These are phyloP conservation scores for Dioszegia hungarica DNA, from an alignment of 768 basidiomycete genomes.

Conservation along the genomic window DNA sequence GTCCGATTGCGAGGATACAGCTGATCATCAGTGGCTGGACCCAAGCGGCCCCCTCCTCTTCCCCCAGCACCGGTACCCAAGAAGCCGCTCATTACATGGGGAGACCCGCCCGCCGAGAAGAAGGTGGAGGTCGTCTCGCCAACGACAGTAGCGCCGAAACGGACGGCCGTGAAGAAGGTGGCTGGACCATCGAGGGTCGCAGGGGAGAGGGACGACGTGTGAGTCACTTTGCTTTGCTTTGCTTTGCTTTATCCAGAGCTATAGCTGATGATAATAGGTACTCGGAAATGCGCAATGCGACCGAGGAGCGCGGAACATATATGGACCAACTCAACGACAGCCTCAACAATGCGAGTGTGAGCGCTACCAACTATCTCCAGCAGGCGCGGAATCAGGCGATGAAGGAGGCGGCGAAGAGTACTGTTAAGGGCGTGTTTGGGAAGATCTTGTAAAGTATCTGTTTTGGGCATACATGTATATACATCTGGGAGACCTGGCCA, in stretches of 20 bases:
- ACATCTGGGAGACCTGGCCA: background rate
- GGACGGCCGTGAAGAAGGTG: conserved; percentile 33
- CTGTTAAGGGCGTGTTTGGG: conserved; percentile 40
- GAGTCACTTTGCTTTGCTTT: conserved; percentile 10
- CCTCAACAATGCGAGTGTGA: conserved; percentile 32
- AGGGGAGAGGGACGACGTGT: conserved; percentile 43
- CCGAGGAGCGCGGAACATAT: conserved; percentile 36
- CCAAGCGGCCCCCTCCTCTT: conserved; percentile 41
- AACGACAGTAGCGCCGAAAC: conserved; percentile 21
- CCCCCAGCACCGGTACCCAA: conserved; percentile 32
- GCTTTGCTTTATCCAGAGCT: too few species aligned
- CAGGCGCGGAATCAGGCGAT: conserved; percentile 40
- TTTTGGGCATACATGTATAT: background rate
- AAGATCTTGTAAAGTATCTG: conserved; percentile 12
- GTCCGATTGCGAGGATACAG: background rate
- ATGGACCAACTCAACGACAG: conserved; percentile 40
- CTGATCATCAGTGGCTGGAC: conserved; percentile 43
- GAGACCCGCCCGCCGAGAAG: conserved; percentile 31
- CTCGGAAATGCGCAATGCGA: conserved; percentile 43
- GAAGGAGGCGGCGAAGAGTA: conserved; percentile 47
- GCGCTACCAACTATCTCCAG: conserved; percentile 34
- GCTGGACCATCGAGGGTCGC: conserved; percentile 20
- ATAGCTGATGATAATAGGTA: conserved; percentile 18
- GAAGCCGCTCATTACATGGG: conserved; percentile 45
- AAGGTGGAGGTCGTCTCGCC: conserved; percentile 14